Base-by-base conservation (phyloP, 768 basidiomycete genomes). In the Pisolithus orientalis region DNA sequence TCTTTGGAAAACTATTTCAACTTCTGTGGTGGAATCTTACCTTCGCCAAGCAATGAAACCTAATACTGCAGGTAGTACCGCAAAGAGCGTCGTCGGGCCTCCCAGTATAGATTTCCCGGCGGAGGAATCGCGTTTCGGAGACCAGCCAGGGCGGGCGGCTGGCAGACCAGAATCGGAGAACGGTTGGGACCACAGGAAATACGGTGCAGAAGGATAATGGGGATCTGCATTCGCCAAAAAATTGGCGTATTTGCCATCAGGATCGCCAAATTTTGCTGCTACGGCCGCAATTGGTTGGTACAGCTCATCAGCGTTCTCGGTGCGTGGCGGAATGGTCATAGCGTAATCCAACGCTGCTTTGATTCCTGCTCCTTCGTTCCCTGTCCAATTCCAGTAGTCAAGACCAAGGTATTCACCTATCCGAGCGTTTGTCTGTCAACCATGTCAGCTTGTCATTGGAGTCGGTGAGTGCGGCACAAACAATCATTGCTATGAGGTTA, bases 401-500 rank as follows among this genome's bases (percentile, higher is more conserved):
- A 70, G 67, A 6, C 71, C 71, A 17, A 75, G 68, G 49, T 80
- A 79, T 31, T 70, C 65, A 16, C 70, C 77, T 37, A 86, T 62
- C 37, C 77, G 75, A 3, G 81, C 83, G 54, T 79, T 81, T 6
- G 80, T 80, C 81, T 84, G 48, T 13, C 47, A 29, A 40, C 27
- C 39, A 28, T 39, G 28, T 28, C 39, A 39, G 47, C 39, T 8
- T 38, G n/a, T 7, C 44, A n/a, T 29, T 27, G 24, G 6, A 31
- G 45, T 32, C 38, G 13, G 14, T 13, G n/a, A 21, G 24, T 43
- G 5, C 8, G 62, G 78, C 62, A 31, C 37, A 28, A 55, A 84
- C 82, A 46, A 84, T 80, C 78, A 85, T 81, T 7, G 82, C 84
- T 1, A 78, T 80, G 14, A 85, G 71, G 55, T 87, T 87, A 67